A percentile compares a stretch with the other conserved stretches of the same genome.
Evolutionary conservation across 2,329 filamentous ascomycete species (phyloP).

Genomic region (Cordyceps javanica): DNA sequence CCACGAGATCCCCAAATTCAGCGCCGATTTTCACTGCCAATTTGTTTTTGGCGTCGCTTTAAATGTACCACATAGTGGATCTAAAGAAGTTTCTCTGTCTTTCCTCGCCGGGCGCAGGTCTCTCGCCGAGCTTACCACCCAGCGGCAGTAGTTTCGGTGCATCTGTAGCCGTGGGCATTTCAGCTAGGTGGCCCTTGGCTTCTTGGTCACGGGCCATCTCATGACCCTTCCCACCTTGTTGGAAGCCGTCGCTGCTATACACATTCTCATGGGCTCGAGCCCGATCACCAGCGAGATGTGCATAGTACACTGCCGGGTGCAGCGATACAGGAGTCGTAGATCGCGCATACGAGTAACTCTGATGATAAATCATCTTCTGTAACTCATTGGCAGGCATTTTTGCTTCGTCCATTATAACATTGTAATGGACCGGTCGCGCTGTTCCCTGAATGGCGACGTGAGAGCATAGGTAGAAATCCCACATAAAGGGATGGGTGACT

Average conservation of each 20-base stretch:
- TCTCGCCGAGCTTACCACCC: constrained; percentile 21
- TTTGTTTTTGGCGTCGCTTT: background rate
- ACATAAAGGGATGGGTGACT: constrained; percentile 85
- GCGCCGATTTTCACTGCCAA: background rate
- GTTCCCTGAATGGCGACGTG: constrained; percentile 85
- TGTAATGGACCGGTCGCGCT: constrained; percentile 85
- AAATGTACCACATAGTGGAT: constrained; percentile 41
- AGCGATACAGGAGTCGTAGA: constrained; percentile 89
- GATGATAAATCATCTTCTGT: constrained; percentile 87
- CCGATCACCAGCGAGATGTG: constrained; percentile 79
- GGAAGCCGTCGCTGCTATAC: constrained; percentile 38
- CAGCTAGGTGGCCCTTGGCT: constrained; percentile 31
- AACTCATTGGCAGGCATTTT: constrained; percentile 60
- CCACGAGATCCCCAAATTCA: background rate
- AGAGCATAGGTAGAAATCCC: constrained; percentile 69
- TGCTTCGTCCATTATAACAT: constrained; percentile 79
- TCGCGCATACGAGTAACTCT: constrained; percentile 88
- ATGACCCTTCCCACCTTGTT: constrained; percentile 37
- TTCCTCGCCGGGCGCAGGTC: constrained; percentile 23
- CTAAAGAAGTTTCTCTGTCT: constrained; percentile 31
- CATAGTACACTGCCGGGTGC: constrained; percentile 90
- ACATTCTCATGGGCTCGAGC: constrained; percentile 66
- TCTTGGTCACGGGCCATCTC: constrained; percentile 32
- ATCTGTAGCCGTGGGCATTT: constrained; percentile 19
- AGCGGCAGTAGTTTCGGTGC: constrained; percentile 26